These are phyloP conservation scores for Alternaria metachromatica DNA, from an alignment of 2,329 filamentous ascomycete genomes.

Conservation along the genomic window DNA sequence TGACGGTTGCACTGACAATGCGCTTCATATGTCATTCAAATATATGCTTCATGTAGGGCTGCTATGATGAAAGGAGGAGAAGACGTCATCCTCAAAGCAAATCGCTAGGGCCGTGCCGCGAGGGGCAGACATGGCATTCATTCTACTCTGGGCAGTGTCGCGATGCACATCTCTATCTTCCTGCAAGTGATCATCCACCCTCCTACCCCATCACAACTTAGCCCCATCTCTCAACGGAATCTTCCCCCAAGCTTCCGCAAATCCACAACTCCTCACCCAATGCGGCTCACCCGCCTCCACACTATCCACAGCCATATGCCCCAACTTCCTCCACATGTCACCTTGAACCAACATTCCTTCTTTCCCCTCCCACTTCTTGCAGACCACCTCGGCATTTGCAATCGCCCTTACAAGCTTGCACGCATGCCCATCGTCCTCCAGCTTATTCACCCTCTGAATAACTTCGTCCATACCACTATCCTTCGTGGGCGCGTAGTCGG, in stretches of 20 bases:
- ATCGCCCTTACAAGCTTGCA: conserved; percentile 77
- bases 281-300: conserved; percentile 59
- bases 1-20: neutral
- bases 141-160: neutral
- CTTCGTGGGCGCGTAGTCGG: conserved; percentile 62
- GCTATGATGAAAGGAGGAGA: neutral
- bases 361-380: conserved; percentile 54
- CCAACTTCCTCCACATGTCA: conserved; percentile 66
- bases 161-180: neutral
- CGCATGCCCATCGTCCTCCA: conserved; percentile 80
- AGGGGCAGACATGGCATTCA: neutral
- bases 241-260: conserved; percentile 69
- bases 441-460: conserved; percentile 54
- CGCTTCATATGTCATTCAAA: neutral
- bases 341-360: conserved; percentile 59
- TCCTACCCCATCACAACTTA: conserved; percentile 25
- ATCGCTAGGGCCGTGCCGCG: neutral
- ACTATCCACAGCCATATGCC: conserved; percentile 68
- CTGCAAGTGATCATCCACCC: neutral
- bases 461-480: conserved; percentile 51
- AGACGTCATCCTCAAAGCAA: neutral
- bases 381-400: conserved; percentile 65
- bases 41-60: neutral
- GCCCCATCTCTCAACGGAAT: conserved; percentile 39
- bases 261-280: conserved; percentile 70